Conservation (phyloP, 129 eudicot species). For the Oenanthe sinensis region DNA sequence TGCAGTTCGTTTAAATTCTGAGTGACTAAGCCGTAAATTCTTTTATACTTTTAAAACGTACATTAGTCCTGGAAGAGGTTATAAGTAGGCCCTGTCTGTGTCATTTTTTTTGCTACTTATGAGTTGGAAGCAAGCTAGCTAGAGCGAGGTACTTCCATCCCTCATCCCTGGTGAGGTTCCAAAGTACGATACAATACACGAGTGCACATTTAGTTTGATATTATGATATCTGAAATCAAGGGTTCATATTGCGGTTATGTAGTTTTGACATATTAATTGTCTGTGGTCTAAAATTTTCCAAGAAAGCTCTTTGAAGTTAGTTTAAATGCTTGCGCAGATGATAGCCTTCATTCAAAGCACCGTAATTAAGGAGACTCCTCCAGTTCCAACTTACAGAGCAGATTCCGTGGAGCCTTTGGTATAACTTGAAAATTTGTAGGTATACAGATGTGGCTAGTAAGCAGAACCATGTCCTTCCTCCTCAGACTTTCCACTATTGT, state of each 20-base stretch:
- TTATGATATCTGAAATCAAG: neutral
- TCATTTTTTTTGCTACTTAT: too few relatives aligned
- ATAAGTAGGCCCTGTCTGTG: too few relatives aligned
- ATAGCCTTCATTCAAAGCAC: conserved; percentile 57
- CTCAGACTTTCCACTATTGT: neutral
- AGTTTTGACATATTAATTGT: neutral
- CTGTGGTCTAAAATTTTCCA: neutral
- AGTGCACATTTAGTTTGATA: neutral
- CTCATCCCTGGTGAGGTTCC: neutral
- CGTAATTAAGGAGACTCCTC: conserved; percentile 39
- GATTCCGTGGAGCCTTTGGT: conserved; percentile 35
- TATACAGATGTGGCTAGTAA: neutral
- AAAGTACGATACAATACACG: too few relatives aligned
- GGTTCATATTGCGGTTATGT: neutral
- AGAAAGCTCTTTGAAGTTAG: too few relatives aligned
- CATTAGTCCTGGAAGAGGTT: too few relatives aligned
- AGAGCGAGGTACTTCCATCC: neutral
- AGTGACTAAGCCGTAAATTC: neutral
- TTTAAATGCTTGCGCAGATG: conserved; percentile 33
- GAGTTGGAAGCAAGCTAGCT: neutral
- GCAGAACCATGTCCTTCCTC: neutral
- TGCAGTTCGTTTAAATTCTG: neutral
- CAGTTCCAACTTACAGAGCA: conserved; percentile 18
- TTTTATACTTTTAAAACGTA: too few relatives aligned
- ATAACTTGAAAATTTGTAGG: neutral